phyloP scores from a whole-genome alignment of 2,329 filamentous ascomycete genomes.

The Colletotrichum camelliae region DNA sequence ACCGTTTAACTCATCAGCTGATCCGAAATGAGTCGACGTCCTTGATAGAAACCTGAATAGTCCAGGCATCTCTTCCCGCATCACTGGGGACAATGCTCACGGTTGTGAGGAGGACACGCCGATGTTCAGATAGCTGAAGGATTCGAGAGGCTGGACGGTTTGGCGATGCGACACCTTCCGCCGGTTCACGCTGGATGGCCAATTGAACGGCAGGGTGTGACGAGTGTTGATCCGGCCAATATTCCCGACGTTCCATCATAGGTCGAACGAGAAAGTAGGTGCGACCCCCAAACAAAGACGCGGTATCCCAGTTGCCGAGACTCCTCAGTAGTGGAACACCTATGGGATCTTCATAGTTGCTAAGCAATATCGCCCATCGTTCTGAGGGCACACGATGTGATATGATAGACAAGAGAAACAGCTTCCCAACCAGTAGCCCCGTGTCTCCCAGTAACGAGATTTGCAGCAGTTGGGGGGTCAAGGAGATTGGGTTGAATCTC shows the following conservation, averaged over 20 bases:
- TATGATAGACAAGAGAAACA: not conserved
- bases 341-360: not conserved
- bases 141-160: not conserved
- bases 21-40: no score
- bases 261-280: not conserved
- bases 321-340: not conserved
- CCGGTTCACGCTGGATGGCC: not conserved
- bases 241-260: not conserved
- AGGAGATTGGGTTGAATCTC: not conserved
- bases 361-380: not conserved
- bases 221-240: not conserved
- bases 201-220: not conserved
- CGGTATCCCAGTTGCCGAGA: not conserved
- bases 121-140: not conserved
- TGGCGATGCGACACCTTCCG: not conserved
- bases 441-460: not conserved
- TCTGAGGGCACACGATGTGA: not conserved
- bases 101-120: not conserved
- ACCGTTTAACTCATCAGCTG: not conserved
- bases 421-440: not conserved
- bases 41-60: not conserved
- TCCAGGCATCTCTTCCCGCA: not conserved
- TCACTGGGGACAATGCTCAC: not conserved
- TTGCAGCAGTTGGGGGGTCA: not conserved
- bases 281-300: not conserved